Evolutionary conservation across 2,329 filamentous ascomycete genomes (phyloP).

Genomic region (Xylaria sp.): DNA sequence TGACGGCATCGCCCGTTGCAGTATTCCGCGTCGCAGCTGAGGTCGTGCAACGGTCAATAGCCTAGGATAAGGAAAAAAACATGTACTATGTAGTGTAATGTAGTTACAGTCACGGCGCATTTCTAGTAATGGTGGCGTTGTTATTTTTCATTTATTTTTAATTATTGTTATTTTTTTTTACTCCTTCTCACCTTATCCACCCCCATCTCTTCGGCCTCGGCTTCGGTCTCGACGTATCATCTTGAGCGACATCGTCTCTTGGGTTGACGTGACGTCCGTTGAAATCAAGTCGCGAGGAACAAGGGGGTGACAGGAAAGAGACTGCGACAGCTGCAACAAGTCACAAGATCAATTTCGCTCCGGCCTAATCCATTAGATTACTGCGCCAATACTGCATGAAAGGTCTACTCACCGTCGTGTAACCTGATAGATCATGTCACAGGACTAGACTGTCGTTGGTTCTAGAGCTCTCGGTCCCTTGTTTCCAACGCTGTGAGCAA

Average conservation of each 20-base stretch:
- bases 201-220: background rate
- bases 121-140: slow-evolving; percentile 18
- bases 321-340: slow-evolving; percentile 27
- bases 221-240: slow-evolving; percentile 7
- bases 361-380: slow-evolving; percentile 5
- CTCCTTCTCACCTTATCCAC: slow-evolving; percentile 5
- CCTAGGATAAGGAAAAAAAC: background rate
- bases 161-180: no score
- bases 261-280: slow-evolving; percentile 15
- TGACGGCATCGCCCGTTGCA: slow-evolving; percentile 32
- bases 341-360: slow-evolving; percentile 32
- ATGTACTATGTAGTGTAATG: slow-evolving; percentile 10
- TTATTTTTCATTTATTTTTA: background rate
- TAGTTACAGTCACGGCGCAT: slow-evolving; percentile 17
- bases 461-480: slow-evolving; percentile 9
- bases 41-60: slow-evolving; percentile 28
- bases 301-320: slow-evolving; percentile 17
- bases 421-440: slow-evolving; percentile 33
- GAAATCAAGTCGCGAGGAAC: slow-evolving; percentile 8
- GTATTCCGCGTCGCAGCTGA: slow-evolving; percentile 38
- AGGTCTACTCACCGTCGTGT: slow-evolving; percentile 23
- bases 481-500: background rate
- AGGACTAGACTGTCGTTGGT: slow-evolving; percentile 17
- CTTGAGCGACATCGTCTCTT: background rate
- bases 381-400: slow-evolving; percentile 1